Conservation (phyloP, 148 eudicot genomes). For the Salicornia ramosissima region DNA sequence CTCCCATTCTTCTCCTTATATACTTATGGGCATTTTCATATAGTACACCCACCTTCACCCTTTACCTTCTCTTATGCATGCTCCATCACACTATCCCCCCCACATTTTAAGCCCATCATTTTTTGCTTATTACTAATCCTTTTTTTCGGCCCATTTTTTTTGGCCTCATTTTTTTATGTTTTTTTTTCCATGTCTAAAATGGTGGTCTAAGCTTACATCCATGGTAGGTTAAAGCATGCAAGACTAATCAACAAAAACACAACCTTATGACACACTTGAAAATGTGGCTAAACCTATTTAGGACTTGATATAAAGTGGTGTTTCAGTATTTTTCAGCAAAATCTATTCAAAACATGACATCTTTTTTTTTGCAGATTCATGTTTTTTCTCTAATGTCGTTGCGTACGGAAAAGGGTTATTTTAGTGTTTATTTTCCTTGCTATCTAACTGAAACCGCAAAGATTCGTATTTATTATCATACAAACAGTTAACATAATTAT, state of each 20-base stretch:
- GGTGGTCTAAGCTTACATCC: too few species aligned
- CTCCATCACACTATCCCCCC: neutral
- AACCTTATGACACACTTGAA: too few species aligned
- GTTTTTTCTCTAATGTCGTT: neutral
- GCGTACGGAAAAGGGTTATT: neutral
- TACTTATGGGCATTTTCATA: slow-evolving; percentile 32
- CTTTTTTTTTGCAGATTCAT: too few species aligned
- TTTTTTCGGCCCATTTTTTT: slow-evolving; percentile 20
- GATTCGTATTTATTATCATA: too few species aligned
- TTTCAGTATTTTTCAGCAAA: too few species aligned
- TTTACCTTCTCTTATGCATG: neutral
- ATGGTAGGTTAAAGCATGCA: too few species aligned
- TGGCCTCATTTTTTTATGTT: neutral
- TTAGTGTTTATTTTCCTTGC: neutral
- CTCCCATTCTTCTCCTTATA: slow-evolving; percentile 24
- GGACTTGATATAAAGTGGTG: too few species aligned
- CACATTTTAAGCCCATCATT: slow-evolving; percentile 12
- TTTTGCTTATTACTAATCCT: neutral
- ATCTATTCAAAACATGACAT: too few species aligned
- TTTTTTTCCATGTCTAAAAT: too few species aligned
- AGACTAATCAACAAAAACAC: too few species aligned
- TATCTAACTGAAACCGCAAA: neutral
- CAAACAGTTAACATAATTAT: too few species aligned
- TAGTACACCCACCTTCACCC: neutral
- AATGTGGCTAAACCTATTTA: too few species aligned